Conservation (phyloP, 305 asterid genomes). For the Fraxinus latifolia region DNA sequence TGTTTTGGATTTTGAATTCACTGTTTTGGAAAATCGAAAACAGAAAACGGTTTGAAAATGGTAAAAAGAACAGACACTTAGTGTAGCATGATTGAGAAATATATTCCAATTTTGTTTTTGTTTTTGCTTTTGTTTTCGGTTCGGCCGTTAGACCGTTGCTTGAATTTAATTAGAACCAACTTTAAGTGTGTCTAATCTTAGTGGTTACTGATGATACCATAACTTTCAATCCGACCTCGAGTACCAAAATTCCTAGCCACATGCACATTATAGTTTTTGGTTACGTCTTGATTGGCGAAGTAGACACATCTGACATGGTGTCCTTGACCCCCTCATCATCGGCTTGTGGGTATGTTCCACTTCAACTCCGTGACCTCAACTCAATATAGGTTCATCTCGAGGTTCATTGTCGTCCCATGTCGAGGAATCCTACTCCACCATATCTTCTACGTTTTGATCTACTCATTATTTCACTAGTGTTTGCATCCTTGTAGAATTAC, state of each 20-base stretch:
- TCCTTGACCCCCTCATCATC: background rate
- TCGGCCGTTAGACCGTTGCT: background rate
- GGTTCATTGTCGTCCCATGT: background rate
- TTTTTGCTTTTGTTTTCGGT: background rate
- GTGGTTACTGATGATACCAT: too few species aligned
- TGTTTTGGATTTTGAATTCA: too few species aligned
- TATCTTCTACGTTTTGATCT: background rate
- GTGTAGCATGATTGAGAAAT: too few species aligned
- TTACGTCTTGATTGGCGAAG: background rate
- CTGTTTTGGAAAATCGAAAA: too few species aligned
- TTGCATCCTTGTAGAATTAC: background rate
- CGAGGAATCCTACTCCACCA: background rate
- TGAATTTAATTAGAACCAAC: too few species aligned
- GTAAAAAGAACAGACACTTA: too few species aligned
- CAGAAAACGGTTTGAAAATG: too few species aligned
- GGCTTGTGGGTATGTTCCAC: too few species aligned
- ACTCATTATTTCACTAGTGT: background rate
- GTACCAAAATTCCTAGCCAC: background rate
- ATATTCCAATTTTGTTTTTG: background rate
- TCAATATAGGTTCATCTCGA: too few species aligned
- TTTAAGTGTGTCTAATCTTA: too few species aligned
- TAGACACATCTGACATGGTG: background rate
- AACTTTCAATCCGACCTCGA: background rate
- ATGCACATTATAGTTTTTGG: background rate
- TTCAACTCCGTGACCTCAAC: too few species aligned